Conservation (phyloP, 2,329 filamentous ascomycete species). For the Chalara sp. region DNA sequence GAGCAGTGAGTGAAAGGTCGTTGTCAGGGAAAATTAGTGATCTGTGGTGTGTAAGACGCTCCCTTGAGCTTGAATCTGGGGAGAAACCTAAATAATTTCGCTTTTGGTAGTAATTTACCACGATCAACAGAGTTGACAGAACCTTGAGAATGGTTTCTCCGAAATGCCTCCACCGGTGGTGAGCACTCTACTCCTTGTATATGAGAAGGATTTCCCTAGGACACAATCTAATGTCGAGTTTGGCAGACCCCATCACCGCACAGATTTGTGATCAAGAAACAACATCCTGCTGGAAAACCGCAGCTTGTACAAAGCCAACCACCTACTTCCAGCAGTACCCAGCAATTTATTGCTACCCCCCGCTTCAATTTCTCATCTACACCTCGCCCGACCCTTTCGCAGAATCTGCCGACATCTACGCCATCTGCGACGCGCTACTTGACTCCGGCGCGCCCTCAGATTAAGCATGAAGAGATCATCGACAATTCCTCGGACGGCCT, state of each 20-base stretch:
- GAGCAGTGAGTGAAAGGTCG: no score
- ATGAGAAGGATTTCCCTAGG: no score
- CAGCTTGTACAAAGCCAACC: constrained; percentile 17
- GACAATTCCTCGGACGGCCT: constrained; percentile 15
- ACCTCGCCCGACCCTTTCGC: constrained; percentile 18
- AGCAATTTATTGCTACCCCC: constrained; percentile 28
- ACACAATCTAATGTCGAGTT: constrained; percentile 8
- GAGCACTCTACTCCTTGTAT: constrained; percentile 5
- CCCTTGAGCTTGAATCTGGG: no score
- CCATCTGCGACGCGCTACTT: constrained; percentile 21
- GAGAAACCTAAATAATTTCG: no score
- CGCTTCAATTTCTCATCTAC: constrained; percentile 26
- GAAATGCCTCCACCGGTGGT: constrained; percentile 25
- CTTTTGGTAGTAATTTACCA: no score
- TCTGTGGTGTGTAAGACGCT: no score
- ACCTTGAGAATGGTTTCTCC: no score
- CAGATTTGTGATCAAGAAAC: constrained; percentile 28
- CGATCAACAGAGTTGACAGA: no score
- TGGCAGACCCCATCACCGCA: constrained; percentile 31
- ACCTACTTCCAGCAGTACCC: constrained; percentile 13
- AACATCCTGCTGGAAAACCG: constrained; percentile 12
- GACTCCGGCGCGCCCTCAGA: constrained; percentile 16
- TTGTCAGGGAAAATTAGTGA: no score
- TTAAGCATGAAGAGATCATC: constrained; percentile 16
- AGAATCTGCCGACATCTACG: constrained; percentile 16